Percentiles rank a stretch among this genome's conserved stretches.
These are phyloP conservation scores for Yamadazyma tumulicola DNA, from an alignment of 805 yeast genomes.

Conservation along the genomic window DNA sequence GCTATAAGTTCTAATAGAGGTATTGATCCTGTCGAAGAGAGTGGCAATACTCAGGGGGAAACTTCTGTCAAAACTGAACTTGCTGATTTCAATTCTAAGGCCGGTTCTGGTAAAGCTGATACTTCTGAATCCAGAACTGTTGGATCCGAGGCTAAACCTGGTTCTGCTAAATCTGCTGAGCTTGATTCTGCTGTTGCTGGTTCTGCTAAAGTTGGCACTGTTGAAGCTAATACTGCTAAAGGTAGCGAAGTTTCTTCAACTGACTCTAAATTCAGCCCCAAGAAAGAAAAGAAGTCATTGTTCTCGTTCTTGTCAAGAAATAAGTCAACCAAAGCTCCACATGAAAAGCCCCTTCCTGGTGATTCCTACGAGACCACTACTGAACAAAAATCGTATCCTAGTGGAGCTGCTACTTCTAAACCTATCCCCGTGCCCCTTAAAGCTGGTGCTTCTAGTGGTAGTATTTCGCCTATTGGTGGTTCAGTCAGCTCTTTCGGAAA, in stretches of 20 bases:
- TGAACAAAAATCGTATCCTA: not conserved
- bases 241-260: too few species aligned
- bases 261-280: too few species aligned
- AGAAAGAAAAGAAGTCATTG: not conserved
- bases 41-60: too few species aligned
- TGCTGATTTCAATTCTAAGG: not conserved
- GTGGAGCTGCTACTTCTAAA: not conserved
- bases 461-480: not conserved
- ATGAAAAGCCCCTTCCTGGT: not conserved
- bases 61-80: too few species aligned
- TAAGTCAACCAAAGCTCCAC: not conserved
- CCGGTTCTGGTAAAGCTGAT: conserved; percentile 25
- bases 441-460: not conserved
- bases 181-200: not conserved
- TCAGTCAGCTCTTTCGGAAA: not conserved
- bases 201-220: too few species aligned
- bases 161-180: conserved; percentile 1
- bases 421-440: not conserved
- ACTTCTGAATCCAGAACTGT: conserved; percentile 37
- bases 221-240: not conserved
- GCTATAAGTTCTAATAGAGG: not conserved
- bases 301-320: not conserved
- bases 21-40: too few species aligned
- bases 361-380: not conserved
- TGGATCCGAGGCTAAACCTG: not conserved